A percentile compares a stretch with the other conserved stretches of the same genome.
These are phyloP conservation scores for Tagetes erecta DNA, from an alignment of 129 eudicot genomes.

Conservation along the genomic window DNA sequence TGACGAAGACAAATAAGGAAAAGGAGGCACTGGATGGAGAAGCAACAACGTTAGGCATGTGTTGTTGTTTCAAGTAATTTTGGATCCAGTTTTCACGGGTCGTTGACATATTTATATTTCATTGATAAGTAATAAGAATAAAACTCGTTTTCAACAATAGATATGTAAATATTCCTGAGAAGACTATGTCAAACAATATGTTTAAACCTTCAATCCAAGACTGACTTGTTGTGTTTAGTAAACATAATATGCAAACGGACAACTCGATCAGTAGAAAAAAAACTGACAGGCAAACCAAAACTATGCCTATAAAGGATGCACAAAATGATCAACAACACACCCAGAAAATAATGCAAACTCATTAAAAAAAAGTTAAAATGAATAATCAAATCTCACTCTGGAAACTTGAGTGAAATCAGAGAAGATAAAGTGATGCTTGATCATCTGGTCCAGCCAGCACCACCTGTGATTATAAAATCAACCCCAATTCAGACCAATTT, in stretches of 20 bases:
- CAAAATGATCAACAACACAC: slow-evolving; percentile 41
- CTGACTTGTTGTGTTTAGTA: neutral
- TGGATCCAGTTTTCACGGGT: no score
- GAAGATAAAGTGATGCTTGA: slow-evolving; percentile 60
- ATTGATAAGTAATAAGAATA: no score
- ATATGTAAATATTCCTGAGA: neutral
- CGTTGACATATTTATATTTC: no score
- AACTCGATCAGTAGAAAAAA: neutral
- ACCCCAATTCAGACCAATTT: neutral
- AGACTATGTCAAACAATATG: neutral
- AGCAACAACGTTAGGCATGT: no score
- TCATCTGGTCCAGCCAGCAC: slow-evolving; percentile 93
- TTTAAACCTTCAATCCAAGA: neutral
- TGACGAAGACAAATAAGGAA: no score
- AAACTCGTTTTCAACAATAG: no score
- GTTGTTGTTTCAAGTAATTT: no score
- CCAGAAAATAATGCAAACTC: slow-evolving; percentile 22
- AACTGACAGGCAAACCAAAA: slow-evolving; percentile 84
- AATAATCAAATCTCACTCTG: slow-evolving; percentile 35
- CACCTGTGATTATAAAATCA: slow-evolving; percentile 46
- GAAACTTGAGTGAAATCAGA: slow-evolving; percentile 40
- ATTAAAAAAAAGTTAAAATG: slow-evolving; percentile 19
- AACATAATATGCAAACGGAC: neutral
- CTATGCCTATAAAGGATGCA: slow-evolving; percentile 66
- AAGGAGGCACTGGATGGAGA: no score